Evolutionary conservation across 345 rosid species (phyloP), one percentile per base, ranked within the genome.

Genomic region (Physaria fendleri): DNA sequence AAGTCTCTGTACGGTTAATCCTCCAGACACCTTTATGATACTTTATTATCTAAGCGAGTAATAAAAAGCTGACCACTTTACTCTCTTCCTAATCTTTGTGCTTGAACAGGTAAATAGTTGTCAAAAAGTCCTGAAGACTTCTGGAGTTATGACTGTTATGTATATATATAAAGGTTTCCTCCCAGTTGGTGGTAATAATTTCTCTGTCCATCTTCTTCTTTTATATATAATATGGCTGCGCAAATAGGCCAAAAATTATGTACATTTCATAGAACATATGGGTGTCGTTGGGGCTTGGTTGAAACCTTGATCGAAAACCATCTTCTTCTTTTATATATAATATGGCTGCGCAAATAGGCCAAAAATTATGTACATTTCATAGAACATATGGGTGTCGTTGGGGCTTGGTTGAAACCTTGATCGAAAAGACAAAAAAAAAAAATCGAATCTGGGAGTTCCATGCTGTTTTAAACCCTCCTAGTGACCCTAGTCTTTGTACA

Each of bases 401-500:
- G 39, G 56, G 39, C 45, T 13, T 65, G 54, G 62, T 51, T 56
- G 63, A 54, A 54, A 56, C 23, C 67, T 40, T 28, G 16, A 35
- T 7, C 20, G 54, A 8, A 17, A 16, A 45, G 52, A 14, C 12
- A 23, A 13, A 25, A 37, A 17, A 40, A 52, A 1, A 8, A 52
- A 32, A 21, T 20, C 18, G 33, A 46, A 29, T 56, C 39, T 56
- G 15, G 24, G 71, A 49, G 56, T 66, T 37, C 41, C 57, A 28
- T 57, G 64, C 37, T 55, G 55, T 66, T 56, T 56, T 56, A 37
- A 28, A 46, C 32, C 71, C 57, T 66, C 6, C 39, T 34, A 25
- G 56, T 55, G 47, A 45, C 69, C 68, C 69, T 64, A 66, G 30
- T 40, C 63, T 23, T 48, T 57, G 65, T 66, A 66, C 65, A 66